phyloP scores from a whole-genome alignment of 352 stramenopile genomes.

The Phytophthora megakarya region DNA sequence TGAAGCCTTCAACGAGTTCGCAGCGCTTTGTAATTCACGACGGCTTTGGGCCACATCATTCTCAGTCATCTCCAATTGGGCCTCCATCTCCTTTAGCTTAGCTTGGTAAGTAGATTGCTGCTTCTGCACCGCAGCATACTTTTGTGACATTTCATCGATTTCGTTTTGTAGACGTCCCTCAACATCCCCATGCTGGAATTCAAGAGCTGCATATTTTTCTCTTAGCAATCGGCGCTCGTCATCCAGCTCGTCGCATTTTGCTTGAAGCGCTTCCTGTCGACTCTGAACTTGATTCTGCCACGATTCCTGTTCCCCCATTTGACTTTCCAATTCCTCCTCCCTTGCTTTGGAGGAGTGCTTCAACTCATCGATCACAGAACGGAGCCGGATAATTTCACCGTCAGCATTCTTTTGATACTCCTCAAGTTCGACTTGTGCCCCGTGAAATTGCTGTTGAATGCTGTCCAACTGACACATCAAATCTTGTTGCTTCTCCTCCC shows the following conservation, averaged over 20 bases:
- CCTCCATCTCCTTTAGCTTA: constrained; percentile 44
- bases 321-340: constrained; percentile 35
- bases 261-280: constrained; percentile 38
- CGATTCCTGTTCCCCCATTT: constrained; percentile 33
- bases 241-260: constrained; percentile 40
- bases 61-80: constrained; percentile 55
- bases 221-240: constrained; percentile 29
- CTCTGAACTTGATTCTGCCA: constrained; percentile 32
- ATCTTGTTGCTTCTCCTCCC: constrained; percentile 48
- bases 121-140: constrained; percentile 29
- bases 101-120: constrained; percentile 31
- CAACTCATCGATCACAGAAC: constrained; percentile 37
- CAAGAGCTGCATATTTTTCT: constrained; percentile 37
- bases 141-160: constrained; percentile 34
- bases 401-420: constrained; percentile 56
- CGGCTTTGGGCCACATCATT: constrained; percentile 51
- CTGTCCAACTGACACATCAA: constrained; percentile 44
- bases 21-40: constrained; percentile 54
- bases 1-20: constrained; percentile 56
- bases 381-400: constrained; percentile 56
- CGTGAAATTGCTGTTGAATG: constrained; percentile 47
- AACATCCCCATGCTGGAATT: constrained; percentile 29
- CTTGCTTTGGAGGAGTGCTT: constrained; percentile 25
- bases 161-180: constrained; percentile 40
- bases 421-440: constrained; percentile 57